These are phyloP conservation scores for Diaporthe destruens DNA, from an alignment of 2,329 filamentous ascomycete species.

Conservation along the genomic window DNA sequence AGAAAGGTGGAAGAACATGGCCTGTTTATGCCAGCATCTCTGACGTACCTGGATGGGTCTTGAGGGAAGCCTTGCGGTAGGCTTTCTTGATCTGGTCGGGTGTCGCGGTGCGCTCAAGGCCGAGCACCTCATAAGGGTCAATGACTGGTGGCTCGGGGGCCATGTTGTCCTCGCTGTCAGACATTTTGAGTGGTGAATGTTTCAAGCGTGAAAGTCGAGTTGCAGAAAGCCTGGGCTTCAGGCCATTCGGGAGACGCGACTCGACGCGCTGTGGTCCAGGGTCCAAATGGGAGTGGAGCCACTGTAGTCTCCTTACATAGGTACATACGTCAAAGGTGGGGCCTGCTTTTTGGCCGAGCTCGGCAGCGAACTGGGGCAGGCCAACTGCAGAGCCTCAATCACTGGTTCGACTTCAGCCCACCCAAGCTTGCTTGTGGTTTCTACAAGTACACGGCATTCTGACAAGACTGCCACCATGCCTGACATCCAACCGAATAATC, in stretches of 20 bases:
- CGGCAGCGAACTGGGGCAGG: conserved; percentile 5
- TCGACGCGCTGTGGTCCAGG: conserved; percentile 24
- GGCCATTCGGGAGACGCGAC: conserved; percentile 27
- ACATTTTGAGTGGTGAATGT: conserved; percentile 53
- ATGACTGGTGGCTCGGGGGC: conserved; percentile 72
- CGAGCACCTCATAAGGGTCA: conserved; percentile 85
- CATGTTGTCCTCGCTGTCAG: conserved; percentile 63
- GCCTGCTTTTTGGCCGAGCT: conserved; percentile 9
- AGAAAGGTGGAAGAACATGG: not conserved
- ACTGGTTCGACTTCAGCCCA: not conserved
- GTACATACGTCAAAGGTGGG: conserved; percentile 21
- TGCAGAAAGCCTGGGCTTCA: conserved; percentile 11
- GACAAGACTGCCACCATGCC: conserved; percentile 25
- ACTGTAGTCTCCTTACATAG: not conserved
- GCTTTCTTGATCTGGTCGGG: conserved; percentile 86
- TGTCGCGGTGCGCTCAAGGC: conserved; percentile 77
- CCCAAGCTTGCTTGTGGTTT: too few species aligned
- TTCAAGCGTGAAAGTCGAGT: conserved; percentile 21
- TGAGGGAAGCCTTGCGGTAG: conserved; percentile 91
- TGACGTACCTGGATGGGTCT: conserved; percentile 81
- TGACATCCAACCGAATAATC: conserved; percentile 54
- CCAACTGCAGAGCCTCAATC: conserved; percentile 7
- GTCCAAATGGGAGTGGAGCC: conserved; percentile 31
- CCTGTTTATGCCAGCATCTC: too few species aligned
- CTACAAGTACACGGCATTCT: not conserved